Evolutionary conservation across 768 basidiomycete genomes (phyloP), one percentile per base, ranked within the genome.

Genomic region (Naematelia encephala): DNA sequence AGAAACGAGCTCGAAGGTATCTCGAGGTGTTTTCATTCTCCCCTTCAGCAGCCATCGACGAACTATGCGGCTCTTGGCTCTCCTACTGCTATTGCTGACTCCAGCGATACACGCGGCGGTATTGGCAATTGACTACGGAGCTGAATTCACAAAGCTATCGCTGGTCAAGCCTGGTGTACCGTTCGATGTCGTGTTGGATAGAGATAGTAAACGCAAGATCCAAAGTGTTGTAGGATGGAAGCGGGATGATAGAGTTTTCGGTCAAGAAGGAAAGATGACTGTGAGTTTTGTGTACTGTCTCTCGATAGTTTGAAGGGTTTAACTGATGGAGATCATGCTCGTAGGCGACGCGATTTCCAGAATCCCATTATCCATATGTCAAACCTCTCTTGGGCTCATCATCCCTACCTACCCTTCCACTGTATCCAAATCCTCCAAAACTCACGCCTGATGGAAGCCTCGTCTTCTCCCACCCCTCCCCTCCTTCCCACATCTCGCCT

Each of bases 71-170:
- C 22, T 45, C 45, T n/a, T 47, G 13, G 52, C 52, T 22, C 22
- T 47, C 23, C 44, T 64, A 1, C 57, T 71, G 1, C 64, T 73
- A 5, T 28, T 68, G 12, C 59, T 70, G n/a, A 52, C 57, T 1
- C 72, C 72, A 12, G 59, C 63, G n/a, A 67, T 73, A 5, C 61
- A 62, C 28, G 76, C 74, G 14, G 72, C 92, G 2, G 84, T 98
- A 12, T 84, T 99, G 49, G 93, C 93, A 19, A 90, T 99, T 72
- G 96, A 99, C 85, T 97, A 96, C 84, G 96, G 96, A 74, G 84
- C 90, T 16, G 96, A 98, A 79, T 93, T 87, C 84, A 97, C 93
- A 72, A 99, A 97, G 78, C 90, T 91, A 26, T 93, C 92, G 3
- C 80, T 98, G 57, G 87, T 97, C 82, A 93, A 91, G 72, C 91